Evolutionary conservation across 345 rosid species (phyloP).

Genomic region (Hevea brasiliensis): DNA sequence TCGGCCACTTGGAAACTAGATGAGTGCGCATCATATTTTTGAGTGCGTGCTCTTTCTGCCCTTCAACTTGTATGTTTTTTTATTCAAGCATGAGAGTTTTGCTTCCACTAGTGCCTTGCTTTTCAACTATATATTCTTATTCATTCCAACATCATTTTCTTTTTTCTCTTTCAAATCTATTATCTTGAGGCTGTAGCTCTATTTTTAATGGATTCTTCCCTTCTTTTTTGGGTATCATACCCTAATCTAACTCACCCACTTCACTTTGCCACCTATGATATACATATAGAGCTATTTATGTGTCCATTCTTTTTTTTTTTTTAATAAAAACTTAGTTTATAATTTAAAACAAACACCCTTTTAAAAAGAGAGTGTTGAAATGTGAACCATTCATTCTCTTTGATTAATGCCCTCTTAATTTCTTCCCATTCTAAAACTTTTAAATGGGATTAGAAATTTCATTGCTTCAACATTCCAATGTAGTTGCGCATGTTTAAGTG

Average conservation of each 20-base stretch:
- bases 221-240: conserved; percentile 12
- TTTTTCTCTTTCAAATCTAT: too few species aligned
- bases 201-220: conserved; percentile 16
- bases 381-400: too few species aligned
- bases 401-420: too few species aligned
- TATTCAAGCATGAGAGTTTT: not conserved
- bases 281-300: too few species aligned
- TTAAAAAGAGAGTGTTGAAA: too few species aligned
- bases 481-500: too few species aligned
- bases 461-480: too few species aligned
- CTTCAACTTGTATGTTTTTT: conserved; percentile 38
- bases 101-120: not conserved
- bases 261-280: not conserved
- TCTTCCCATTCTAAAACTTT: too few species aligned
- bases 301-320: too few species aligned
- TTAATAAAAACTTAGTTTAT: too few species aligned
- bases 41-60: conserved; percentile 23
- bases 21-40: conserved; percentile 36
- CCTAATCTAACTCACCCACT: not conserved
- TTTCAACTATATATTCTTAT: not conserved
- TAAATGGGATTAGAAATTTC: too few species aligned
- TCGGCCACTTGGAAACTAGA: conserved; percentile 17
- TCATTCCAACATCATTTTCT: not conserved
- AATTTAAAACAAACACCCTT: too few species aligned
- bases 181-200: not conserved